These are phyloP conservation scores for Phlebopus sp. DNA, from an alignment of 1,284 basidiomycete genomes.

Conservation along the genomic window DNA sequence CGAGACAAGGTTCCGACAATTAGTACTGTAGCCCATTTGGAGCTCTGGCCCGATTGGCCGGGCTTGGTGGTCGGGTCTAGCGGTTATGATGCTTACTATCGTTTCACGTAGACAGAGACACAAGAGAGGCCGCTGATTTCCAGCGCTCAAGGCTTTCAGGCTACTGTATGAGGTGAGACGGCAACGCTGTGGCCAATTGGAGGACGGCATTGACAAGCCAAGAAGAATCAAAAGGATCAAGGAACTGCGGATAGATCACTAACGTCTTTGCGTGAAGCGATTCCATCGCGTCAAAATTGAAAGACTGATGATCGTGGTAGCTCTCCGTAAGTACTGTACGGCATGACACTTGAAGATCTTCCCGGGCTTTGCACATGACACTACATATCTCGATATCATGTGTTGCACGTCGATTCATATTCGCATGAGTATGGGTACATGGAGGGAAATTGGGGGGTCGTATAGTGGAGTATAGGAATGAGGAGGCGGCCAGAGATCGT, in stretches of 20 bases:
- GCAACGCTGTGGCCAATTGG: too few species aligned
- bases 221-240: too few species aligned
- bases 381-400: constrained; percentile 1
- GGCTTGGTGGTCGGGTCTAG: constrained; percentile 1
- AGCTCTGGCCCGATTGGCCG: constrained; percentile 1
- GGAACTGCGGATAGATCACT: too few species aligned
- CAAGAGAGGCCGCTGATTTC: too few species aligned
- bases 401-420: constrained; percentile 9
- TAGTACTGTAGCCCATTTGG: constrained; percentile 5
- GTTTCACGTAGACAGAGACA: too few species aligned
- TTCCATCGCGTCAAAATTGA: neutral
- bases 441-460: constrained; percentile 15
- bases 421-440: constrained; percentile 21
- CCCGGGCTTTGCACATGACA: neutral
- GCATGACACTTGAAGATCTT: neutral
- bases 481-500: constrained; percentile 18
- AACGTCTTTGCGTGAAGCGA: too few species aligned
- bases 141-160: too few species aligned
- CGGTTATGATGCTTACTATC: too few species aligned
- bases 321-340: neutral
- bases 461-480: constrained; percentile 10
- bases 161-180: too few species aligned
- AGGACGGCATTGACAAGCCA: too few species aligned
- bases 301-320: neutral
- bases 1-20: constrained; percentile 9